Base-by-base conservation (phyloP, 371 early-diverging fungal genomes). In the Lichtheimia ramosa region DNA sequence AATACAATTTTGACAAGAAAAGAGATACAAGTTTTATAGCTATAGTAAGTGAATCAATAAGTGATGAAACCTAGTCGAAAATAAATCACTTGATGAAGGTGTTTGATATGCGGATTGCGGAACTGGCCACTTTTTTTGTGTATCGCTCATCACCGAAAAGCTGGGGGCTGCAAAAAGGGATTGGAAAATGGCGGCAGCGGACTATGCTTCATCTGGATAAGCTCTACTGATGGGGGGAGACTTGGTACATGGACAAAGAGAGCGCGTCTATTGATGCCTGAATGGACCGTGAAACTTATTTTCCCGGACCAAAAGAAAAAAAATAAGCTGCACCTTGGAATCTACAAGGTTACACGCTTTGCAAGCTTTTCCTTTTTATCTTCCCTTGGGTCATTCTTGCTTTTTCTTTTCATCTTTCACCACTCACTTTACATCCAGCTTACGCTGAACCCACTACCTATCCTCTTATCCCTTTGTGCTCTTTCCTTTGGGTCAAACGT, bases 251-350 rank as follows among this genome's bases (percentile, higher is more conserved):
- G 34, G 34, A 34, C 34, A 34, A 34, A 18, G 46, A 14, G 46
- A 46, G 46, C 46, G 46, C 46, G n/a, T 34, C 34, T 34, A 34
- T 34, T 34, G 34, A 34, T 34, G 34, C 34, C 34, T 34, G 34
- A 34, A 64, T 78, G 82, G n/a, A 82, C 77, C 53, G 66, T 67
- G 8, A 73, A 79, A 43, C 25, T 82, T 13, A 71, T 77, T 6
- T 46, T 79, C 7, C 20, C 25, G 53, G 53, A 20, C 60, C 60
- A 42, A 51, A 25, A 41, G 20, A 46, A 23, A 16, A 25, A 34
- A 34, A 34, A 34, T 34, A 34, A 34, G 34, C 34, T 34, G 25
- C 50, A 15, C 49, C 49, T 51, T 39, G 23, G 34, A 28, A 21
- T 53, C 21, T 24, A 53, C 21, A 53, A 25, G 53, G 53, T 27